Percentiles rank a stretch among this genome's conserved stretches.
Conservation (phyloP, 1,139 yeast species). For the Pichia sp. region DNA sequence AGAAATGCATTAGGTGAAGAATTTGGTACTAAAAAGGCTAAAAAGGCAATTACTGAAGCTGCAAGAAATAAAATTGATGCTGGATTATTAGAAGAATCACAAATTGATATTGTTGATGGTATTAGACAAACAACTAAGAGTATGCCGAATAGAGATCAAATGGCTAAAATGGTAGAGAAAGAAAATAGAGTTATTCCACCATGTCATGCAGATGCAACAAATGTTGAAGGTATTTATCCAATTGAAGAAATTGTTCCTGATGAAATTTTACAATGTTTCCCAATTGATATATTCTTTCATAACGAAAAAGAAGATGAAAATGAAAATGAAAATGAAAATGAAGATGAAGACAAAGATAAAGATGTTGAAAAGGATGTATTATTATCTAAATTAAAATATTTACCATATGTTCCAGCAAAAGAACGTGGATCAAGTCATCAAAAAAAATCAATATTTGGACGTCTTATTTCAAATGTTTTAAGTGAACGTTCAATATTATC, state of each 20-base stretch:
- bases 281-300: slow-evolving; percentile 34
- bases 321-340: slow-evolving; percentile 41
- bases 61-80: slow-evolving; percentile 85
- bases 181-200: slow-evolving; percentile 80
- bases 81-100: slow-evolving; percentile 52
- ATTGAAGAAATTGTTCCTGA: slow-evolving; percentile 62
- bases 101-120: slow-evolving; percentile 74
- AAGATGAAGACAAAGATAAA: slow-evolving; percentile 26
- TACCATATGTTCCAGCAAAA: slow-evolving; percentile 48
- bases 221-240: slow-evolving; percentile 78
- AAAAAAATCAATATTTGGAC: slow-evolving; percentile 11
- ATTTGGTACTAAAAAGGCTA: slow-evolving; percentile 95
- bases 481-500: slow-evolving; percentile 1
- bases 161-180: slow-evolving; percentile 46
- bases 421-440: slow-evolving; percentile 9
- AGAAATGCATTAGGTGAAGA: slow-evolving; percentile 88
- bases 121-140: slow-evolving; percentile 65
- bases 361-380: slow-evolving; percentile 12
- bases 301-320: not conserved
- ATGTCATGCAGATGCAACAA: slow-evolving; percentile 68
- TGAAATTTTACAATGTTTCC: slow-evolving; percentile 56
- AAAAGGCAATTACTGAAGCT: slow-evolving; percentile 75
- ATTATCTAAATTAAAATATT: slow-evolving; percentile 36
- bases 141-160: slow-evolving; percentile 62
- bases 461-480: slow-evolving; percentile 4